These are phyloP conservation scores for Artemisia tridentata DNA, from an alignment of 129 eudicot species.

Conservation along the genomic window DNA sequence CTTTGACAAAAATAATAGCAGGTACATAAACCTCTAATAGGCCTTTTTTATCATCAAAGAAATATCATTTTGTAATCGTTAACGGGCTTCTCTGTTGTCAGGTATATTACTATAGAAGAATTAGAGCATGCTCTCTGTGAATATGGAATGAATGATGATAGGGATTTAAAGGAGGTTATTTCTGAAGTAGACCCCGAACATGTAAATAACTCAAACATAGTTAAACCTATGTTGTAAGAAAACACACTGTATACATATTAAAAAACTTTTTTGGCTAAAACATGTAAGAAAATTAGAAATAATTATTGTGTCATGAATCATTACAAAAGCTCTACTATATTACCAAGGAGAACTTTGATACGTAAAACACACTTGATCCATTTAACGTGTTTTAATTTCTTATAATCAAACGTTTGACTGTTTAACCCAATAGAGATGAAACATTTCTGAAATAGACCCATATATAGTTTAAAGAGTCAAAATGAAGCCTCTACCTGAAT, in stretches of 20 bases:
- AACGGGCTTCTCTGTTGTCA: constrained; percentile 16
- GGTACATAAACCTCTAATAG: constrained; percentile 33
- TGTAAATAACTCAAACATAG: constrained; percentile 39
- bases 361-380: not conserved
- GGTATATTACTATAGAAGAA: constrained; percentile 77
- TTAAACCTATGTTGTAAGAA: not conserved
- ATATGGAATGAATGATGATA: constrained; percentile 58
- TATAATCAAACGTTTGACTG: not conserved
- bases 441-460: not conserved
- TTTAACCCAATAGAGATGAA: not conserved
- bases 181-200: constrained; percentile 33
- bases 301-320: not conserved
- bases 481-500: not conserved
- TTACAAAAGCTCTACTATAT: not conserved
- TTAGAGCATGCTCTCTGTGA: constrained; percentile 81
- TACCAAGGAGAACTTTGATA: not conserved
- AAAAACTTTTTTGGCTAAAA: no score
- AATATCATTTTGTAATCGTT: not conserved
- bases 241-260: not conserved
- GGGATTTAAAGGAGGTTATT: constrained; percentile 57
- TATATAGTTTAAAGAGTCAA: not conserved
- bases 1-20: constrained; percentile 77
- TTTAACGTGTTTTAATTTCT: not conserved
- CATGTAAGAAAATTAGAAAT: no score
- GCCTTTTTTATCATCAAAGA: not conserved